Evolutionary conservation across 1,284 basidiomycete genomes (phyloP).

Genomic region (Leccinum fallax): DNA sequence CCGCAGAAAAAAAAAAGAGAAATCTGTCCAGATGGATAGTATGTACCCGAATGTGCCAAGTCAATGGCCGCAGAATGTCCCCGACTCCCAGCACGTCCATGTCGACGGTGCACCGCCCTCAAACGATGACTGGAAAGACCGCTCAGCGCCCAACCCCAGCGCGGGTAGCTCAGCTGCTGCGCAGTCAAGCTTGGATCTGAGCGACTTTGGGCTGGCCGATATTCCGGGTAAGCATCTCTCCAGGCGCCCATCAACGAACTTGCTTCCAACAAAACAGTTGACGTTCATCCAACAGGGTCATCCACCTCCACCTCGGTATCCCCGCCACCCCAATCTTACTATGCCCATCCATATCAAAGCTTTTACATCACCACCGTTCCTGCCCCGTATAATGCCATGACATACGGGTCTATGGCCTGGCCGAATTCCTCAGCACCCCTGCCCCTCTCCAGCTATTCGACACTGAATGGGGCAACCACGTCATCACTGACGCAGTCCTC

Average conservation of each 20-base stretch:
- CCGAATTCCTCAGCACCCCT: slow-evolving; percentile 45
- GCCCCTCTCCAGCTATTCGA: slow-evolving; percentile 73
- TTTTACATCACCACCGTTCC: slow-evolving; percentile 45
- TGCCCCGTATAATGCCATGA: slow-evolving; percentile 54
- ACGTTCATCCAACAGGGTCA: slow-evolving; percentile 27
- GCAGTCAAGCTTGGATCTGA: slow-evolving; percentile 44
- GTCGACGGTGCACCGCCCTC: slow-evolving; percentile 40
- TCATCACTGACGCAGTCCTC: slow-evolving; percentile 32
- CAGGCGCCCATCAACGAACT: slow-evolving; percentile 30
- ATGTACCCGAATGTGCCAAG: slow-evolving; percentile 52
- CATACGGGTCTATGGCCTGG: slow-evolving; percentile 53
- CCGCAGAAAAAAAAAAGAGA: slow-evolving; percentile 46
- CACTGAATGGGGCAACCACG: slow-evolving; percentile 69
- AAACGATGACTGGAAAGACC: slow-evolving; percentile 53
- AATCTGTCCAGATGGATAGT: slow-evolving; percentile 52
- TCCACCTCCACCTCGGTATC: slow-evolving; percentile 43
- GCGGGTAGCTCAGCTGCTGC: slow-evolving; percentile 35
- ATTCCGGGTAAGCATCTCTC: slow-evolving; percentile 38
- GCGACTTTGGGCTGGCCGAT: slow-evolving; percentile 44
- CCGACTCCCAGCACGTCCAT: slow-evolving; percentile 41
- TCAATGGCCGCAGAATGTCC: slow-evolving; percentile 54
- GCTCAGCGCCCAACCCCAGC: slow-evolving; percentile 28
- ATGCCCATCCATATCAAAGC: slow-evolving; percentile 41
- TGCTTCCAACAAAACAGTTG: slow-evolving; percentile 14
- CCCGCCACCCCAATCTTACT: slow-evolving; percentile 40